Evolutionary conservation across 148 eudicot species (phyloP).

Genomic region (Camellia sinensis): DNA sequence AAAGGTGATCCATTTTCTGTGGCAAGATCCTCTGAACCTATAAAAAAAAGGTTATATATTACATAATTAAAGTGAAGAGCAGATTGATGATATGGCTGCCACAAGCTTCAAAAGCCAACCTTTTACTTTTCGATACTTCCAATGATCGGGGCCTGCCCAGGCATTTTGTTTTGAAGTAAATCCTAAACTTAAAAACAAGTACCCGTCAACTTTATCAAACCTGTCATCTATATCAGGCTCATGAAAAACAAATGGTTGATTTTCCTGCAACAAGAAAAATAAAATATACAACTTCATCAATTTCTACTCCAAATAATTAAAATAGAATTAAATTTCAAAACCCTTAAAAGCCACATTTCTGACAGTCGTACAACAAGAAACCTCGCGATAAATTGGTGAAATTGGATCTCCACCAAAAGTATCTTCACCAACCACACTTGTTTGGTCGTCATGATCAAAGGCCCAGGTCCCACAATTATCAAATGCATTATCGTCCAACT

Average conservation of each 20-base stretch:
- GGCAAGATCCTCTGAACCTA: slow-evolving; percentile 39
- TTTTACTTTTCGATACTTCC: slow-evolving; percentile 80
- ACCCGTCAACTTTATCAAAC: slow-evolving; percentile 52
- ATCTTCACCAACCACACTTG: slow-evolving; percentile 46
- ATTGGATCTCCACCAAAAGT: slow-evolving; percentile 37
- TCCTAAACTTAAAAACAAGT: slow-evolving; percentile 64
- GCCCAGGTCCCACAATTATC: slow-evolving; percentile 52
- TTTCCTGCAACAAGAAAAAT: no score
- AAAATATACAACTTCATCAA: not conserved
- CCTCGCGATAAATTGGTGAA: slow-evolving; percentile 49
- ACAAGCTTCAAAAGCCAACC: slow-evolving; percentile 31
- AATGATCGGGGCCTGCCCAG: slow-evolving; percentile 98
- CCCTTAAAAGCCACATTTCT: not conserved
- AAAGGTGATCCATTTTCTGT: slow-evolving; percentile 44
- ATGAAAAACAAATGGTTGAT: slow-evolving; percentile 34
- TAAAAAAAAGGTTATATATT: slow-evolving; percentile 19
- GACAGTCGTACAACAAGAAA: slow-evolving; percentile 9
- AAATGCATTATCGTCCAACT: slow-evolving; percentile 36
- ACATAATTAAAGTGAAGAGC: not conserved
- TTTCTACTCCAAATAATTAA: not conserved
- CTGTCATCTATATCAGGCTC: slow-evolving; percentile 48
- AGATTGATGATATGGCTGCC: slow-evolving; percentile 1
- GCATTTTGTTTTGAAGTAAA: slow-evolving; percentile 68
- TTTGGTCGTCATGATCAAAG: slow-evolving; percentile 55
- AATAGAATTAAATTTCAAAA: not conserved